Base-by-base conservation (phyloP, 768 basidiomycete genomes). In the Kwoniella pini region DNA sequence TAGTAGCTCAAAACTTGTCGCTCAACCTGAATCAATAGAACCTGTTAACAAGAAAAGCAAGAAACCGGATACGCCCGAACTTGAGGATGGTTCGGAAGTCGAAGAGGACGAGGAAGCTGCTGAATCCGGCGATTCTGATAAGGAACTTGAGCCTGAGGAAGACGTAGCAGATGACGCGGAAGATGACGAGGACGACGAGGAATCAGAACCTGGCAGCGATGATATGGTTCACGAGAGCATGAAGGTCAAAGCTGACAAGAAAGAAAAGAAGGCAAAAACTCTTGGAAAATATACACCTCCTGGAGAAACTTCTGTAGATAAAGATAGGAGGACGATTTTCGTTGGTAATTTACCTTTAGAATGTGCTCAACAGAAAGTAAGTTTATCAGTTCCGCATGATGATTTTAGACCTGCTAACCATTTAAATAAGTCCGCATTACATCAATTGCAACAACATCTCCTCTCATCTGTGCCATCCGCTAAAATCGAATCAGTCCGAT, bases 401-500 rank as follows among this genome's bases (percentile, higher is more conserved):
- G 10, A 12, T 27, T 11, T 17, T 42, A 0, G 12, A 43, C 5
- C 17, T 7, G 7, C 27, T 45, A 19, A 11, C 38, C 33, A 19
- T 5, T 50, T 31, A 28, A 27, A n/a, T 10, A 9, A 30, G 26
- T 54, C 59, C 19, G 66, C 96, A 19, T 84, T 86, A 65, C 92
- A 91, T 75, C 84, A 86, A 64, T 81, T 98, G 27, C 86, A 86
- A 62, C 83, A 84, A 26, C 89, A 94, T 74, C 83, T 97, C 63
- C 81, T 91, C 22, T 80, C 87, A 0, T 83, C 85, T 63, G 82
- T 90, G 13, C 86, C 89, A 2, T 79, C 82, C 0, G 86, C 90
- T 53, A 91, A 89, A 80, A 87, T 96, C 64, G 95, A 98, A 72
- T 93, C 92, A 4, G 84, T 86, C 24, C 90, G 95, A 42, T 96